These are phyloP conservation scores for Heteromeles arbutifolia DNA, from an alignment of 306 rosid species.

Conservation along the genomic window DNA sequence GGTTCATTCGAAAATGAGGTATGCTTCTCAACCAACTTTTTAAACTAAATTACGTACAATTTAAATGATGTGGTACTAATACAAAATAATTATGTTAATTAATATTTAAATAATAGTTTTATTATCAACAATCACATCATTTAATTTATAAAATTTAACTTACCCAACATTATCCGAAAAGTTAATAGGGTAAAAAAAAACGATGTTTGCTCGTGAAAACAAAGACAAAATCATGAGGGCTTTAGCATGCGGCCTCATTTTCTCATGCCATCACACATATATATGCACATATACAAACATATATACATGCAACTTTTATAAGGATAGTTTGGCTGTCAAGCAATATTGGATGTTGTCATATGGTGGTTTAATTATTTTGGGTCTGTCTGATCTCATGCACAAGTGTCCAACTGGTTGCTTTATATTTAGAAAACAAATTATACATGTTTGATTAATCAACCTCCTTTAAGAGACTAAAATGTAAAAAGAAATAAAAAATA, in stretches of 20 bases:
- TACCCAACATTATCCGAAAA: neutral
- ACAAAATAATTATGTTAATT: too few species aligned
- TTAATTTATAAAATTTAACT: too few species aligned
- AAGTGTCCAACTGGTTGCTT: constrained; percentile 13
- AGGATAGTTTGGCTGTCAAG: constrained; percentile 4
- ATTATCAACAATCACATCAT: too few species aligned
- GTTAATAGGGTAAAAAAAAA: neutral
- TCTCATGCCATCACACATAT: neutral
- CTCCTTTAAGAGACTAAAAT: neutral
- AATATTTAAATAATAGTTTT: too few species aligned
- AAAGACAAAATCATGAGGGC: constrained; percentile 6
- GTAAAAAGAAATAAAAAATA: neutral
- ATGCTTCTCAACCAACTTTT: too few species aligned
- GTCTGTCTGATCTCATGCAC: neutral
- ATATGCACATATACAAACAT: neutral
- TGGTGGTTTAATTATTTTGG: neutral
- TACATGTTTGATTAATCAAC: neutral
- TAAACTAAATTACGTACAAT: too few species aligned
- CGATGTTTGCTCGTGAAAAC: neutral
- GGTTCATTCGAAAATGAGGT: neutral
- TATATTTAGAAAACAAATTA: neutral
- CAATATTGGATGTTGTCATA: neutral
- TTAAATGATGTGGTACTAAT: too few species aligned
- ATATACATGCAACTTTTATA: neutral
- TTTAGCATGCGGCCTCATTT: constrained; percentile 13